Percentiles rank a stretch among this genome's conserved stretches.
phyloP scores from a whole-genome alignment of 768 basidiomycete species.

The Termitomyces titanicus region DNA sequence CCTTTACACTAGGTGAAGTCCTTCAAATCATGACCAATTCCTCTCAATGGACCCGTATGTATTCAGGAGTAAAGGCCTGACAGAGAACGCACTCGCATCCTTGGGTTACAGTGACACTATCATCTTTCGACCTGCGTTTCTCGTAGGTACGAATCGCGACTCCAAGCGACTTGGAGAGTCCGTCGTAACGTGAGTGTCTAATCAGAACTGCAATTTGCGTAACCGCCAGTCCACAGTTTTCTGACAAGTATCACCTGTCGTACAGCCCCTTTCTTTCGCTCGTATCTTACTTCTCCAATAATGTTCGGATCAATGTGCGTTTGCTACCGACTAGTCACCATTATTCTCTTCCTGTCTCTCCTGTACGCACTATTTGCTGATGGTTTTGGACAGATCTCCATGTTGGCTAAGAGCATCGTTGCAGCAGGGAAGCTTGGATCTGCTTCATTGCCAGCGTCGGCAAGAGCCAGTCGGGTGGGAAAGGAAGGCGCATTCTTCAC shows the following conservation, averaged over 20 bases:
- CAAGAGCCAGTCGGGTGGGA: constrained; percentile 37
- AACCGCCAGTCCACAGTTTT: too few relatives aligned
- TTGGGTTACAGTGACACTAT: constrained; percentile 72
- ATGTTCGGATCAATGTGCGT: constrained; percentile 43
- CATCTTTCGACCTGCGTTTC: constrained; percentile 60
- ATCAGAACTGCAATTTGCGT: too few relatives aligned
- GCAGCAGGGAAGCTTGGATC: constrained; percentile 55
- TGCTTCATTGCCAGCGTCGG: constrained; percentile 38
- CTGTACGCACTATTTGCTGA: too few relatives aligned
- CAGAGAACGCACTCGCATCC: constrained; percentile 62
- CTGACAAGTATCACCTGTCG: not conserved
- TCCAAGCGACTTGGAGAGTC: constrained; percentile 35
- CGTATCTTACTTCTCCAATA: constrained; percentile 34
- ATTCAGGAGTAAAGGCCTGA: constrained; percentile 68
- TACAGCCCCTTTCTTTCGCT: constrained; percentile 33
- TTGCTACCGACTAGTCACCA: not conserved
- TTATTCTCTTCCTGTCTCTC: too few relatives aligned
- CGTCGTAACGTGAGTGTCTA: constrained; percentile 31
- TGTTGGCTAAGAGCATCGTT: constrained; percentile 51
- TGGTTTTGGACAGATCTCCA: constrained; percentile 35
- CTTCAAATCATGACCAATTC: not conserved
- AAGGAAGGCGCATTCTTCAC: constrained; percentile 42
- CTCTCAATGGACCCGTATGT: not conserved
- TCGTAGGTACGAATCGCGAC: constrained; percentile 44
- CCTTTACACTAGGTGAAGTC: constrained; percentile 45